Evolutionary conservation across 2,329 filamentous ascomycete species (phyloP), one percentile per base, ranked within the genome.

Genomic region (Metarhizium brunneum): DNA sequence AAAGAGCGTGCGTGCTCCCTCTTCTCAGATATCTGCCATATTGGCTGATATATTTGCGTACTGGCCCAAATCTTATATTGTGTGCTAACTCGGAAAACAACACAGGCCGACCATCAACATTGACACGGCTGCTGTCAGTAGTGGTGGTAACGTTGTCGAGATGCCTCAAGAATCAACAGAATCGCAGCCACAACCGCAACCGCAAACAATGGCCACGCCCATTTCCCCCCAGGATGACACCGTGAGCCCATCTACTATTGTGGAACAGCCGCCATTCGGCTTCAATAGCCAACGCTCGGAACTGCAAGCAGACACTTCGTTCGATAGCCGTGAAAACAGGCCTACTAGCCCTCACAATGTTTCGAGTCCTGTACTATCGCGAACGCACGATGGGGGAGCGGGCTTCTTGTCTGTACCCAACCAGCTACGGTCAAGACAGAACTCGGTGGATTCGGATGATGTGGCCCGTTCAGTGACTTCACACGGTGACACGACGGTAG

Each of bases 301-400:
- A 56, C 65, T 81, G 45, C 76, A 78, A 58, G 72, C 75, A 14
- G 75, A 79, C n/a, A 75, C 76, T 42, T 84, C 84, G 1, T 85
- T 87, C 61, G 86, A 88, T 20, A 83, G 78, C 68, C 79, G 74
- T 60, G 83, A 86, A 58, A 86, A 81, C 66, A 76, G 84, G 56
- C 86, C 86, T 1, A 85, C 82, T 13, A 89, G 86, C 60, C 85
- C 86, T 8, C 85, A 88, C 68, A 90, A 89, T 72, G 77, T 90
- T 52, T 87, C 84, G 32, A 83, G 74, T 59, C 80, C 80, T 1
- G 73, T 82, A 8, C 60, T 80, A 13, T 69, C 75, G 18, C 71
- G 71, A 16, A 70, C 68, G 18, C 73, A 69, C 69, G 71, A 84
- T 69, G 66, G 75, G 63, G 66, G 71, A 56, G 66, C 76, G 62